Conservation (phyloP, 2,329 filamentous ascomycete genomes). For the Akanthomyces uredinophilus region DNA sequence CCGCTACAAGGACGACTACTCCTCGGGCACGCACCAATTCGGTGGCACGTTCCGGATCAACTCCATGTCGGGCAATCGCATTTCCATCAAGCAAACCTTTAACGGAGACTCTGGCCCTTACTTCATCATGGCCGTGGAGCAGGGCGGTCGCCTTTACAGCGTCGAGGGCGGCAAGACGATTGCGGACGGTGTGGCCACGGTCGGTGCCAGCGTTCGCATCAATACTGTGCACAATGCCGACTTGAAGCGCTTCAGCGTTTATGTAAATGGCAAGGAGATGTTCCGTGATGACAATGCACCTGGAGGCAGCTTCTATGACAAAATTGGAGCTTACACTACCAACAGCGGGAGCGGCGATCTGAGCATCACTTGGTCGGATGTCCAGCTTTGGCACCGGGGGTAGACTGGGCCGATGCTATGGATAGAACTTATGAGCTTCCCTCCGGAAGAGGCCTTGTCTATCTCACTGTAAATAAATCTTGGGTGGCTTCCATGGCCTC, state of each 20-base stretch:
- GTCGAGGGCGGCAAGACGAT: conserved; percentile 20
- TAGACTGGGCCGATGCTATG: not conserved
- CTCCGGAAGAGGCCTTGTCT: not conserved
- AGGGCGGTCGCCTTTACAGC: conserved; percentile 19
- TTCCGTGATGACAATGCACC: conserved; percentile 20
- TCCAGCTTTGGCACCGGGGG: conserved; percentile 7
- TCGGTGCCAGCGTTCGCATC: conserved; percentile 20
- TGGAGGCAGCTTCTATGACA: conserved; percentile 23
- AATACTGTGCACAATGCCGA: conserved; percentile 23
- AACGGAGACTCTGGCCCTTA: conserved; percentile 20
- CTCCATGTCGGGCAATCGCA: conserved; percentile 19
- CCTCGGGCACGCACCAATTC: conserved; percentile 17
- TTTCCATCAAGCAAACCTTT: conserved; percentile 24
- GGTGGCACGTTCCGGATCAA: conserved; percentile 23
- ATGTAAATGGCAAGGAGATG: conserved; percentile 21
- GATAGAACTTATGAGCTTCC: not conserved
- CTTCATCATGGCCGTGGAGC: conserved; percentile 21
- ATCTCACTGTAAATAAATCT: not conserved
- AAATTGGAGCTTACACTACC: conserved; percentile 23
- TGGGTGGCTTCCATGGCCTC: too few relatives aligned
- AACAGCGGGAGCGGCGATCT: conserved; percentile 19
- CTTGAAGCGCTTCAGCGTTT: conserved; percentile 19
- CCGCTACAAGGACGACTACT: conserved; percentile 13
- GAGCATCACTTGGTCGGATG: conserved; percentile 5
- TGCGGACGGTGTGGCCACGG: conserved; percentile 18